Evolutionary conservation across 2,329 filamentous ascomycete species (phyloP).

Genomic region (Apiospora arundinis): DNA sequence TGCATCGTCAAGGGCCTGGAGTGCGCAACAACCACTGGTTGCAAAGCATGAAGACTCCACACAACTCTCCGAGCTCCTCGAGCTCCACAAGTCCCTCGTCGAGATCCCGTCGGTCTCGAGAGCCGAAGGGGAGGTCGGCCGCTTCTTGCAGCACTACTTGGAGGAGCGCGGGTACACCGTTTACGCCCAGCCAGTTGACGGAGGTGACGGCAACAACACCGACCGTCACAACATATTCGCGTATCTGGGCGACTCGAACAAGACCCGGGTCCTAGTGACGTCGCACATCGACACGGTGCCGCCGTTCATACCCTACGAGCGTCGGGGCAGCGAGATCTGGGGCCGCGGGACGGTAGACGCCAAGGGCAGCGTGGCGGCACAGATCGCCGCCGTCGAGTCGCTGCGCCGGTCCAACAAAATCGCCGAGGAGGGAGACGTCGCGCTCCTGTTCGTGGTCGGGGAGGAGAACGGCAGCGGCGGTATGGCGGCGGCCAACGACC

Average conservation of each 20-base stretch:
- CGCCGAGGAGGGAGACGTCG: conserved; percentile 47
- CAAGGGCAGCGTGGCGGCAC: conserved; percentile 53
- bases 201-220: neutral
- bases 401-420: conserved; percentile 41
- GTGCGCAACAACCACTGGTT: neutral
- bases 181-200: neutral
- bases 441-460: conserved; percentile 62
- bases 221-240: conserved; percentile 65
- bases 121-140: neutral
- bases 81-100: neutral
- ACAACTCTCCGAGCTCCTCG: neutral
- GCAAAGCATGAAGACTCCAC: neutral
- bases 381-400: conserved; percentile 59
- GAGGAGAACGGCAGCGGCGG: conserved; percentile 73
- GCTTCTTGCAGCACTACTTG: neutral
- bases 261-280: conserved; percentile 58
- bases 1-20: neutral
- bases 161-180: neutral
- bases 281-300: conserved; percentile 72
- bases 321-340: conserved; percentile 28
- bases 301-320: conserved; percentile 49
- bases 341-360: conserved; percentile 23
- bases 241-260: conserved; percentile 54
- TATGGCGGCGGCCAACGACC: conserved; percentile 60
- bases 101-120: neutral